phyloP scores from a whole-genome alignment of 306 rosid genomes.

The Vigna reflexopilosa region DNA sequence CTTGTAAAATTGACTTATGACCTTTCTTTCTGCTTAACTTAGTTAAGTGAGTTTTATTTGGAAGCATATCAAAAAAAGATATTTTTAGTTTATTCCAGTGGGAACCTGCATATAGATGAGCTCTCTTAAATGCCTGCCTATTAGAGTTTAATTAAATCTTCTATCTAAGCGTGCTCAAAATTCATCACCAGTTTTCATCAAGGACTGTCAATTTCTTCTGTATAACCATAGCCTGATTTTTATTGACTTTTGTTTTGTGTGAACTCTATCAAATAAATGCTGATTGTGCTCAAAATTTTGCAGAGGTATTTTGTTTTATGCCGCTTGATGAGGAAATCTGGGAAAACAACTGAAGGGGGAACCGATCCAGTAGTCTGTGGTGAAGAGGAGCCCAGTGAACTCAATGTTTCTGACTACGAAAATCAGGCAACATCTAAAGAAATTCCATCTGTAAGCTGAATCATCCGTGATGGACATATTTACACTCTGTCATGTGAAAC shows the following conservation, averaged over 20 bases:
- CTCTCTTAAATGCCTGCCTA: not conserved
- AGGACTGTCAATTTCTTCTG: not conserved
- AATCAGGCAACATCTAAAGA: not conserved
- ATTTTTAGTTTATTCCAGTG: not conserved
- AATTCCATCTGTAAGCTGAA: conserved; percentile 55
- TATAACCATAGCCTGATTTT: not conserved
- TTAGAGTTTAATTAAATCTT: not conserved
- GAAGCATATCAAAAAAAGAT: not conserved
- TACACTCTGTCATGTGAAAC: conserved; percentile 15
- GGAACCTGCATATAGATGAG: not conserved
- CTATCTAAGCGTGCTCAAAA: not conserved
- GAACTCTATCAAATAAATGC: not conserved
- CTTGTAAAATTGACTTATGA: not conserved
- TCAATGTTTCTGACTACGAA: conserved; percentile 35
- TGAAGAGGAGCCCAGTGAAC: conserved; percentile 50
- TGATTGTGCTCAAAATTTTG: conserved; percentile 29
- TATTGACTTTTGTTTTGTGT: not conserved
- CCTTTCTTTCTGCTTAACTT: not conserved
- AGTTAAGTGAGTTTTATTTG: not conserved
- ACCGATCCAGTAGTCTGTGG: conserved; percentile 5
- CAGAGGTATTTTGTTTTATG: conserved; percentile 63
- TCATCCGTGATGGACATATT: conserved; percentile 4
- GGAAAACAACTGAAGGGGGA: conserved; percentile 35
- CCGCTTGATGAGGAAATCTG: conserved; percentile 52
- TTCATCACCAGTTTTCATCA: not conserved